These are phyloP conservation scores for Triticum urartu DNA, from an alignment of 176 grass and related monocot genomes.

Conservation along the genomic window DNA sequence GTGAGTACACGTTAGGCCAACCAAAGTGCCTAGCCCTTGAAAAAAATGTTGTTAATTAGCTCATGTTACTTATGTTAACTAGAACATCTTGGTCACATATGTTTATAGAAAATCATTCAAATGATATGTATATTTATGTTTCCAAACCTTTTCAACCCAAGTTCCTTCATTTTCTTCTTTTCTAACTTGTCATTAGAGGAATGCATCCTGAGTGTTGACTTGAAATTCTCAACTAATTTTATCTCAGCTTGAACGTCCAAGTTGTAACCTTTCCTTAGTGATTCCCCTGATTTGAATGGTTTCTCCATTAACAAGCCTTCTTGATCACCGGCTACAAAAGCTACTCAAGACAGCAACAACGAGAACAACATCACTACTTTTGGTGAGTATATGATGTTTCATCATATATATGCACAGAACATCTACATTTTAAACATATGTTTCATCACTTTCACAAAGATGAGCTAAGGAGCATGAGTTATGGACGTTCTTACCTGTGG, in stretches of 20 bases:
- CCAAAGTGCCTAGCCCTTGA: too few species aligned
- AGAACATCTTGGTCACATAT: too few species aligned
- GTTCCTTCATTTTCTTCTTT: not conserved
- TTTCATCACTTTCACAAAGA: not conserved
- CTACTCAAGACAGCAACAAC: not conserved
- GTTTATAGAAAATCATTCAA: too few species aligned
- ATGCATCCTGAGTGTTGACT: slow-evolving; percentile 3
- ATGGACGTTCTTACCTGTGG: slow-evolving; percentile 31
- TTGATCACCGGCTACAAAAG: slow-evolving; percentile 48
- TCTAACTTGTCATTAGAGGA: not conserved
- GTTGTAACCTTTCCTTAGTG: slow-evolving; percentile 19
- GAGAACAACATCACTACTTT: too few species aligned
- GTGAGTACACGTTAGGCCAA: too few species aligned
- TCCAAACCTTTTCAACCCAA: not conserved
- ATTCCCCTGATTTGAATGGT: slow-evolving; percentile 32
- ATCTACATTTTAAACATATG: too few species aligned
- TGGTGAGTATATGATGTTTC: too few species aligned
- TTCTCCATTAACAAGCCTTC: slow-evolving; percentile 54
- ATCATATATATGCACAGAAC: too few species aligned
- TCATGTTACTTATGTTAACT: not conserved
- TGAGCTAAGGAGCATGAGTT: too few species aligned
- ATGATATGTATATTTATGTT: not conserved
- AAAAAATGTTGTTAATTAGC: not conserved
- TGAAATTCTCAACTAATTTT: slow-evolving; percentile 41
- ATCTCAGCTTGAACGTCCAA: slow-evolving; percentile 51